These are phyloP conservation scores for Parsonsia alboflavescens DNA, from an alignment of 257 asterid species.

Conservation along the genomic window DNA sequence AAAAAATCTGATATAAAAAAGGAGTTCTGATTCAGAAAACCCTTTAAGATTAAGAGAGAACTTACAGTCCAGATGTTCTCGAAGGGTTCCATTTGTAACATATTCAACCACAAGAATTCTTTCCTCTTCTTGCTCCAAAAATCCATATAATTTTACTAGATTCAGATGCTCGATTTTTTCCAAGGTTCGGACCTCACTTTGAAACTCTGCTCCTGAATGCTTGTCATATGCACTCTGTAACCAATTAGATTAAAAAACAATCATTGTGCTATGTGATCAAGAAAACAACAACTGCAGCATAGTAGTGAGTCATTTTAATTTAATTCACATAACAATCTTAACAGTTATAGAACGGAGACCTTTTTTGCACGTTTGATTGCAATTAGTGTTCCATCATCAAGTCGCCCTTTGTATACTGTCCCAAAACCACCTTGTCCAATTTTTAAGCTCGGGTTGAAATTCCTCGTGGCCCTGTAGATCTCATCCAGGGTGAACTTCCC, in stretches of 20 bases:
- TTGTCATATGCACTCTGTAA: conserved; percentile 64
- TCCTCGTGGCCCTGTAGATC: conserved; percentile 68
- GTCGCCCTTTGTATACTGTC: conserved; percentile 77
- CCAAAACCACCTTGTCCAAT: conserved; percentile 99
- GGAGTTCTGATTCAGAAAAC: no score
- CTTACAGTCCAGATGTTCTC: conserved; percentile 95
- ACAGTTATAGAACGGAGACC: conserved; percentile 26
- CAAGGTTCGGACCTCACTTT: conserved; percentile 73
- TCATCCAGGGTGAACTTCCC: conserved; percentile 58
- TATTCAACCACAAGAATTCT: conserved; percentile 83
- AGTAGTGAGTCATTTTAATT: background rate
- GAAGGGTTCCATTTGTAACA: conserved; percentile 82
- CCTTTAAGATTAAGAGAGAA: conserved; percentile 7
- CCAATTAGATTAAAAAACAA: background rate
- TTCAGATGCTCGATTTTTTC: conserved; percentile 72
- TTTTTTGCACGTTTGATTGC: conserved; percentile 94
- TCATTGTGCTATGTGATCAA: background rate
- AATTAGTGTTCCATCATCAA: conserved; percentile 70
- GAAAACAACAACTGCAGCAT: background rate
- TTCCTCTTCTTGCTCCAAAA: conserved; percentile 75
- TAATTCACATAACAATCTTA: background rate
- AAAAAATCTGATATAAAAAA: no score
- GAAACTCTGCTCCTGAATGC: conserved; percentile 64
- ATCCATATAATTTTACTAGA: conserved; percentile 77
- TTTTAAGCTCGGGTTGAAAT: conserved; percentile 75